A percentile compares a stretch with the other conserved stretches of the same genome.
Conservation (phyloP, 306 rosid genomes). For the Lotus japonicus region DNA sequence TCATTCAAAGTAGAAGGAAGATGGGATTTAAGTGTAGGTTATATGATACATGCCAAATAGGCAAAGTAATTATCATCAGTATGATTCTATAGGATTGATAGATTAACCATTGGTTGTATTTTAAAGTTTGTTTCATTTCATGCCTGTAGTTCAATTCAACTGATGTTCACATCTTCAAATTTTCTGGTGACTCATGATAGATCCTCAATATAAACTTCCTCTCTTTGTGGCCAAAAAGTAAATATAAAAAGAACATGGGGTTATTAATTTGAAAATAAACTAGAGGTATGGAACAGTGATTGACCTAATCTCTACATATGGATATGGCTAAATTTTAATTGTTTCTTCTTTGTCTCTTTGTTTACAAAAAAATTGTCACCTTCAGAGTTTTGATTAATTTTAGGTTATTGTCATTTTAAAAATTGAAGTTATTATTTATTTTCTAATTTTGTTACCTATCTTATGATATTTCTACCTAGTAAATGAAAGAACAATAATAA, state of each 20-base stretch:
- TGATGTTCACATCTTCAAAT: slow-evolving; percentile 10
- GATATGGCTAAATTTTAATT: no score
- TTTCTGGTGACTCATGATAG: slow-evolving; percentile 7
- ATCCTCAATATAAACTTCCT: not conserved
- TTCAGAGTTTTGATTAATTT: no score
- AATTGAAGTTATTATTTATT: no score
- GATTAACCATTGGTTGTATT: slow-evolving; percentile 18
- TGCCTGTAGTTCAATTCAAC: slow-evolving; percentile 8
- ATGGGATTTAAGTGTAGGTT: slow-evolving; percentile 12
- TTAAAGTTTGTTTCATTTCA: slow-evolving; percentile 26
- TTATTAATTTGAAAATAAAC: not conserved
- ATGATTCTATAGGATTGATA: slow-evolving; percentile 5
- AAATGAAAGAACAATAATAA: no score
- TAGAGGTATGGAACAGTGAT: no score
- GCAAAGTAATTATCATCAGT: not conserved
- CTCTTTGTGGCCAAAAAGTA: not conserved
- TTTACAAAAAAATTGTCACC: no score
- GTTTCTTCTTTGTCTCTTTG: no score
- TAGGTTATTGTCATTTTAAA: no score
- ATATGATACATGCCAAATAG: not conserved
- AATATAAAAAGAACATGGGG: not conserved
- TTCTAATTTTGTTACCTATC: no score
- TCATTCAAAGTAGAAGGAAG: slow-evolving; percentile 36
- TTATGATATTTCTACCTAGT: no score
- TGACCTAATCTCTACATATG: no score